Percentiles rank a stretch among this genome's conserved stretches.
Conservation (phyloP, 345 rosid genomes). For the Cardamine chenopodiifolia region DNA sequence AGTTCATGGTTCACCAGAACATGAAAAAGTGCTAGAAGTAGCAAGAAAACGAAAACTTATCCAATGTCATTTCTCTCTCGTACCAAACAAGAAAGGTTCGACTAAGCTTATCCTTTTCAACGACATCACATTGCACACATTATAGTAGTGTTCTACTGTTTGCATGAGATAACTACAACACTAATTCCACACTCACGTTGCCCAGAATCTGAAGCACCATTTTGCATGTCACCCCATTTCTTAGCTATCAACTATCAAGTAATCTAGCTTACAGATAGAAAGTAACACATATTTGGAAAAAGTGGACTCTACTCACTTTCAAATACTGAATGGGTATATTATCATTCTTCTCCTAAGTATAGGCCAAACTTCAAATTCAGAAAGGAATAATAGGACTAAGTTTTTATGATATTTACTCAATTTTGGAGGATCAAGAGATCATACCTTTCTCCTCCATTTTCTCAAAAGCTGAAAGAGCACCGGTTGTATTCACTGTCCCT, state of each 20-base stretch:
- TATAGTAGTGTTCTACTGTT: neutral
- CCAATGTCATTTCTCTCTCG: neutral
- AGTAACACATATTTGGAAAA: conserved; percentile 13
- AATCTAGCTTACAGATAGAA: neutral
- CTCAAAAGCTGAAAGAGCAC: conserved; percentile 76
- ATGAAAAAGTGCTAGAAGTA: neutral
- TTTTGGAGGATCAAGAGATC: conserved; percentile 12
- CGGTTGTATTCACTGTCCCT: conserved; percentile 71
- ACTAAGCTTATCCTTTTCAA: neutral
- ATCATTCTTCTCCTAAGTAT: neutral
- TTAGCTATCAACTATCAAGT: neutral
- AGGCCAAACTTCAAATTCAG: conserved; percentile 1
- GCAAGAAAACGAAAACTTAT: neutral
- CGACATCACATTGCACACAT: neutral
- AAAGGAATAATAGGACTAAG: neutral
- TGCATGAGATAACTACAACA: neutral
- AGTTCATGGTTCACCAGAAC: neutral
- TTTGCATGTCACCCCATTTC: neutral
- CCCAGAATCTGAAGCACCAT: conserved; percentile 15
- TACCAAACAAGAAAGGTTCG: neutral
- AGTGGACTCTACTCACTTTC: neutral
- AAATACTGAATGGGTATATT: conserved; percentile 1
- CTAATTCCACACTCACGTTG: neutral
- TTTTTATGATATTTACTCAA: neutral
- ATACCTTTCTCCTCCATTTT: conserved; percentile 87